These are phyloP conservation scores for Forsythia suspensa DNA, from an alignment of 257 asterid species.

Conservation along the genomic window DNA sequence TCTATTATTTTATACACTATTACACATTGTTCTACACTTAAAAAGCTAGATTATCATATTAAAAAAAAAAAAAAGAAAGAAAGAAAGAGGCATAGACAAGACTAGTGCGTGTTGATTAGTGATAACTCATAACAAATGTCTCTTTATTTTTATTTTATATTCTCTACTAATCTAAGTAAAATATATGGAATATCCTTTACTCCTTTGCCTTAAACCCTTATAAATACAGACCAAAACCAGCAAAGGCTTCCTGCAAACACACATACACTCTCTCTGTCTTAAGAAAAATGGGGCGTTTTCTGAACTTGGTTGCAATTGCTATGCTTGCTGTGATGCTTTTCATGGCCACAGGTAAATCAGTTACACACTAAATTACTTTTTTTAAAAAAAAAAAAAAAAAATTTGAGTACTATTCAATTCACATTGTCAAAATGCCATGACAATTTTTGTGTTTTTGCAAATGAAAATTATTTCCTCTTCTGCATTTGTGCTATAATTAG, in stretches of 20 bases:
- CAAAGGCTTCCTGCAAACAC: neutral
- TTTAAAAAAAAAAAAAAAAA: too few species aligned
- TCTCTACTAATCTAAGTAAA: neutral
- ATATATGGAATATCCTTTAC: neutral
- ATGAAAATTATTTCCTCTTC: too few species aligned
- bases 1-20: too few species aligned
- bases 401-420: too few species aligned
- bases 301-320: constrained; percentile 40
- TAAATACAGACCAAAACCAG: constrained; percentile 21
- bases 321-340: constrained; percentile 42
- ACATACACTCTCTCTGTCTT: neutral
- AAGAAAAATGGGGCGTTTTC: constrained; percentile 43
- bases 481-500: too few species aligned
- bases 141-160: neutral
- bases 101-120: constrained; percentile 28
- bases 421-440: too few species aligned
- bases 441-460: too few species aligned
- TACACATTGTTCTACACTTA: too few species aligned
- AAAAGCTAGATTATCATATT: too few species aligned
- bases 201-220: neutral
- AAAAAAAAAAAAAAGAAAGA: too few species aligned
- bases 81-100: too few species aligned
- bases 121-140: constrained; percentile 19
- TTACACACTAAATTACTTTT: too few species aligned
- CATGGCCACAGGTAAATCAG: constrained; percentile 43